These are phyloP conservation scores for Hyphodiscus sp. DNA, from an alignment of 2,329 filamentous ascomycete genomes.

Conservation along the genomic window DNA sequence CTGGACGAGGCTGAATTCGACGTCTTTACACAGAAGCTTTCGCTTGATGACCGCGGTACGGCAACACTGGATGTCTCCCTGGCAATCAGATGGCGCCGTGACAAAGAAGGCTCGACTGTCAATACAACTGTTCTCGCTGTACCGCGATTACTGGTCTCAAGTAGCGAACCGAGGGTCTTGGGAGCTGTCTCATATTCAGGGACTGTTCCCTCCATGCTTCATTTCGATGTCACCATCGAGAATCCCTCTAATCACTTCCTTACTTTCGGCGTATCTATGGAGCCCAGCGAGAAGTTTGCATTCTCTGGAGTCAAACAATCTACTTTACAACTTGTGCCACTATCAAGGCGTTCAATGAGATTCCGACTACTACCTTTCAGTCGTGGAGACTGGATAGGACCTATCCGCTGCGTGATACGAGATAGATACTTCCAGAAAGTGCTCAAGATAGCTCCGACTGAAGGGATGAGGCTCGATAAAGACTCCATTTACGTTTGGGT, in stretches of 20 bases:
- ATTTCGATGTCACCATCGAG: conserved; percentile 69
- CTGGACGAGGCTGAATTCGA: conserved; percentile 68
- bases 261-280: conserved; percentile 88
- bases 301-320: conserved; percentile 84
- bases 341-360: conserved; percentile 66
- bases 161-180: conserved; percentile 75
- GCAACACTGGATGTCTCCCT: conserved; percentile 70
- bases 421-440: conserved; percentile 94
- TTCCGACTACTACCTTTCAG: conserved; percentile 68
- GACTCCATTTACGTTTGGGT: conserved; percentile 60
- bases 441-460: conserved; percentile 71
- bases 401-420: conserved; percentile 63
- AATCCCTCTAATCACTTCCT: conserved; percentile 93
- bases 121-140: conserved; percentile 68
- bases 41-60: conserved; percentile 74
- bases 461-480: conserved; percentile 60
- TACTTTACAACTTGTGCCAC: conserved; percentile 72
- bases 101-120: conserved; percentile 24
- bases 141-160: conserved; percentile 73
- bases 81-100: conserved; percentile 69
- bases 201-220: conserved; percentile 27
- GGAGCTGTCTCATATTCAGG: conserved; percentile 45
- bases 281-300: conserved; percentile 85
- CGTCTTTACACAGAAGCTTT: conserved; percentile 66
- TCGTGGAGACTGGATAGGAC: conserved; percentile 62